These are phyloP conservation scores for Metschnikowia vanudenii DNA, from an alignment of 805 yeast species.

Conservation along the genomic window DNA sequence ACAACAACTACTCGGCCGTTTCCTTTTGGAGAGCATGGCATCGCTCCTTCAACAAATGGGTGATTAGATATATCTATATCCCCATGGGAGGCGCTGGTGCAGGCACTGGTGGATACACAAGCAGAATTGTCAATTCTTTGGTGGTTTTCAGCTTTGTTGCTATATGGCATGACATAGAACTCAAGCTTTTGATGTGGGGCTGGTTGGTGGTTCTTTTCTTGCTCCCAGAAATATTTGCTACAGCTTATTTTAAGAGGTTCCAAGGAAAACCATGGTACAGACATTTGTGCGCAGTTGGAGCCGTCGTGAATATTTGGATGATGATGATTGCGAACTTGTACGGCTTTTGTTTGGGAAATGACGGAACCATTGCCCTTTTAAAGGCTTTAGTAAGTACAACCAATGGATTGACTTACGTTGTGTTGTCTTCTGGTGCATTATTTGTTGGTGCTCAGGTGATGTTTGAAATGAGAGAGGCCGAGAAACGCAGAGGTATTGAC, in stretches of 20 bases:
- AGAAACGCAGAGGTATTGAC: constrained; percentile 77
- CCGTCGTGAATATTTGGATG: constrained; percentile 89
- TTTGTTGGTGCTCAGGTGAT: constrained; percentile 88
- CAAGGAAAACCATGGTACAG: constrained; percentile 65
- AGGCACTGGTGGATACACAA: constrained; percentile 25
- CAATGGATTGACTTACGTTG: constrained; percentile 63
- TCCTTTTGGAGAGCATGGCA: constrained; percentile 99
- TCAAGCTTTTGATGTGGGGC: constrained; percentile 89
- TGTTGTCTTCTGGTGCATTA: constrained; percentile 59
- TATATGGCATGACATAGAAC: constrained; percentile 95
- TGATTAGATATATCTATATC: constrained; percentile 79
- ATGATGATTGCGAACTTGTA: constrained; percentile 96
- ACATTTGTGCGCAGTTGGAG: constrained; percentile 82
- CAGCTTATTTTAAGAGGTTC: constrained; percentile 43
- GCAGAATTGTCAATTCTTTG: constrained; percentile 71
- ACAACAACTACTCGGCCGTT: constrained; percentile 86
- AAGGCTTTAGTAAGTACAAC: constrained; percentile 69
- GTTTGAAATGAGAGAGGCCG: constrained; percentile 90
- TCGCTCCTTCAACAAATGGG: constrained; percentile 88
- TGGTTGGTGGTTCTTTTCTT: constrained; percentile 88
- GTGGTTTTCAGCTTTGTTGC: constrained; percentile 95
- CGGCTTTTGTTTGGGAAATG: constrained; percentile 91
- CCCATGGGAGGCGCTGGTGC: constrained; percentile 90
- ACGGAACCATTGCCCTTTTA: constrained; percentile 70
- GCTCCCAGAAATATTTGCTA: constrained; percentile 77